Base-by-base conservation (phyloP, 768 basidiomycete genomes). In the Boletus reticuloceps region DNA sequence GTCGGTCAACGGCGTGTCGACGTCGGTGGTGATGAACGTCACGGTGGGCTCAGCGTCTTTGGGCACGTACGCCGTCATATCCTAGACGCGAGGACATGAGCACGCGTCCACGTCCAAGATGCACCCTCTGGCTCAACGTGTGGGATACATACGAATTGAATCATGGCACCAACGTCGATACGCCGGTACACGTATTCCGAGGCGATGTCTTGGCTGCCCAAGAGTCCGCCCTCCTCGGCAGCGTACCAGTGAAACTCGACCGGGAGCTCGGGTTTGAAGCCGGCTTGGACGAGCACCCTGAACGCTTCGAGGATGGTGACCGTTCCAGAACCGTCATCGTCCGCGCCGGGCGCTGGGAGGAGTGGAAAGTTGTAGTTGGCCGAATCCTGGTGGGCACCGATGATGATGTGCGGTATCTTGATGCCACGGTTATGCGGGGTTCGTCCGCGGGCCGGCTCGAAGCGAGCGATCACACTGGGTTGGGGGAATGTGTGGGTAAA, bases 161-260 rank as follows among this genome's bases (percentile, higher is more conserved):
- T 74, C 75, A 82, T 82, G 0, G 77, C 83, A 31, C 75, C 76
- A 25, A 84, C 77, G 22, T 74, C 68, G 43, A 72, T 69, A 5
- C 76, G 77, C 17, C 71, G 60, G 45, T 68, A 74, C 62, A 78
- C 78, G 69, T 83, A 83, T 27, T 65, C 68, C 31, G 74, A 74
- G 5, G 79, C 82, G 53, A 85, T 74, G 8, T 81, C 83, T 56
- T 82, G 80, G 37, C 79, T 51, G 19, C 50, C 51, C 17, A 63
- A 45, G 31, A 55, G 45, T 25, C 62, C 54, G 50, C 51, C 66
- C 49, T 69, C 89, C 76, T 91, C 89, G 39, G 85, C 89, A 50
- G 88, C 85, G 69, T 91, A 92, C 89, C 89, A 91, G 60, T 88
- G 89, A 71, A 91, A 91, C 66, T 92, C 86, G 37, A 91, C 77